These are phyloP conservation scores for Neurospora sp. DNA, from an alignment of 2,329 filamentous ascomycete species.

Conservation along the genomic window DNA sequence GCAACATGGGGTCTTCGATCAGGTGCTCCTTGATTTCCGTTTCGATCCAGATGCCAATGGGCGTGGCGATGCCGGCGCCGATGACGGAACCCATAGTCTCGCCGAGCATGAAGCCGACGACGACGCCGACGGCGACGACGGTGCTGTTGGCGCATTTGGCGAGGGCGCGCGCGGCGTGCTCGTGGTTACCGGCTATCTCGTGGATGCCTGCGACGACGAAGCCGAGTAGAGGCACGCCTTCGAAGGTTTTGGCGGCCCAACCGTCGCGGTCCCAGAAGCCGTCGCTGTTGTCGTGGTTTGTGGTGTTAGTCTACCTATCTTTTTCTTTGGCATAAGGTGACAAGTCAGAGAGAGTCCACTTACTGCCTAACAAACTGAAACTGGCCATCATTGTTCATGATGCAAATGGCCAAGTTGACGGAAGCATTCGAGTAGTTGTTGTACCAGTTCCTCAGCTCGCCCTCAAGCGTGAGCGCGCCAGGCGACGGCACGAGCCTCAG, in stretches of 20 bases:
- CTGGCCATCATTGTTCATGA: background rate
- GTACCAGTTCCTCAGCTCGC: background rate
- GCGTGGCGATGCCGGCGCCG: background rate
- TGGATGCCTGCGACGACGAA: background rate
- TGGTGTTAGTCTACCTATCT: background rate
- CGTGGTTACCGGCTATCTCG: background rate
- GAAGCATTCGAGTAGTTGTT: background rate
- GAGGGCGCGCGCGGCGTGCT: background rate
- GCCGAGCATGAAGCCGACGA: background rate
- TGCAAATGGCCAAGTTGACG: background rate
- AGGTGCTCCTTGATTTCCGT: background rate
- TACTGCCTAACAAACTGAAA: background rate
- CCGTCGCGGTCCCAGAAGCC: background rate
- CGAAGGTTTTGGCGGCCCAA: background rate
- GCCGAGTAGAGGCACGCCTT: background rate
- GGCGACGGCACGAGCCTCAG: background rate
- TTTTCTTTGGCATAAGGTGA: background rate
- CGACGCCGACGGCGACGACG: background rate
- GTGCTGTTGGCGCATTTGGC: background rate
- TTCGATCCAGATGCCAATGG: background rate
- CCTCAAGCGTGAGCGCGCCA: background rate
- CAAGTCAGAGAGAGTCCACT: background rate
- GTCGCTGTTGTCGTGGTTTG: background rate
- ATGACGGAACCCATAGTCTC: background rate
- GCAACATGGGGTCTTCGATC: background rate